Conservation (phyloP, 805 yeast genomes). For the Tetrapisispora taiwanensis region DNA sequence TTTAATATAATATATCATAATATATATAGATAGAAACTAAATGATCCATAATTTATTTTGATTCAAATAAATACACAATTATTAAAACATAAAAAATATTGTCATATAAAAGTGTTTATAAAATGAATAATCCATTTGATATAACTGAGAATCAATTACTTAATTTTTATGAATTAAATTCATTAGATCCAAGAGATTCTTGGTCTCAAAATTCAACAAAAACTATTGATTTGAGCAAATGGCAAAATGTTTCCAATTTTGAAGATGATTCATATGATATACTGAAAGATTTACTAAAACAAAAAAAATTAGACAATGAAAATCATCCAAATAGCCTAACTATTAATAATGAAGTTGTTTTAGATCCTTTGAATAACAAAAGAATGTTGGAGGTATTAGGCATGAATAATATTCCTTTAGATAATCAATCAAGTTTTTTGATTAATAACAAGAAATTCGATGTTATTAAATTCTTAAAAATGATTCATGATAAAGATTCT, state of each 20-base stretch:
- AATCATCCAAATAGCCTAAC: conserved; percentile 8
- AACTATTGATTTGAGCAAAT: conserved; percentile 16
- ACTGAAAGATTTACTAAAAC: conserved; percentile 22
- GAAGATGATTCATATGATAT: conserved; percentile 28
- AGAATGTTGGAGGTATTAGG: conserved; percentile 32
- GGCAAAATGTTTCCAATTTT: conserved; percentile 16
- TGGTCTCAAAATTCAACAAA: conserved; percentile 30
- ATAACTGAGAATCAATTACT: conserved; percentile 22
- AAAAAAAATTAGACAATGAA: conserved; percentile 21
- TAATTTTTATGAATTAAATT: conserved; percentile 36
- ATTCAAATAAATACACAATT: too few species aligned
- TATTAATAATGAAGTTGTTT: conserved; percentile 24
- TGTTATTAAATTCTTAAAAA: conserved; percentile 44
- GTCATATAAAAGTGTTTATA: too few species aligned
- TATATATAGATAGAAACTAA: too few species aligned
- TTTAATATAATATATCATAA: too few species aligned
- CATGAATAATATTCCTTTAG: conserved; percentile 31
- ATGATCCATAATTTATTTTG: too few species aligned
- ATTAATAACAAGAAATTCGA: conserved; percentile 51
- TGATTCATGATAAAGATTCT: conserved; percentile 46
- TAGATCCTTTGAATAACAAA: conserved; percentile 50
- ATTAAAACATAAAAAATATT: too few species aligned
- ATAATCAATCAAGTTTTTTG: conserved; percentile 36
- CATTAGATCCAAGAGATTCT: conserved; percentile 32
- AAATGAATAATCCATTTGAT: conserved; percentile 8